Evolutionary conservation across 1,284 basidiomycete species (phyloP).

Genomic region (Rhodotorula glutinis): DNA sequence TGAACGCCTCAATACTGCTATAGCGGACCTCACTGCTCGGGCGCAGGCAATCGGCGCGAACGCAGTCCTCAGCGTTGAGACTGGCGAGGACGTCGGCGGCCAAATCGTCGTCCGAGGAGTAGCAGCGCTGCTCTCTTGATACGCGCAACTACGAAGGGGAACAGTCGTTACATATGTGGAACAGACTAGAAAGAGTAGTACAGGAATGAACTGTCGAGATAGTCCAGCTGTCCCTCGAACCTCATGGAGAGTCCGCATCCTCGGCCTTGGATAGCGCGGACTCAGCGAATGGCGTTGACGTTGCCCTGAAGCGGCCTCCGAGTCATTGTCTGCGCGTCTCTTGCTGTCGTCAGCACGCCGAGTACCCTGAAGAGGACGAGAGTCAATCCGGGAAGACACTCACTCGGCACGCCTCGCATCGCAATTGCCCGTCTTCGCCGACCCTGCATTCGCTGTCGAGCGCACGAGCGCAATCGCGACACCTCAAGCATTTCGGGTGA

Average conservation of each 20-base stretch:
- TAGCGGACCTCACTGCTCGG: slow-evolving; percentile 3
- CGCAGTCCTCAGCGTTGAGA: slow-evolving; percentile 18
- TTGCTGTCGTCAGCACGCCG: too few species aligned
- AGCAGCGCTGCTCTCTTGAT: slow-evolving; percentile 14
- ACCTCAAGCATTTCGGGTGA: slow-evolving; percentile 29
- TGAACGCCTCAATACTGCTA: slow-evolving; percentile 14
- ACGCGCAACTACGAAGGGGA: neutral
- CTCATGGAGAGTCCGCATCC: neutral
- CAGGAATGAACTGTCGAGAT: neutral
- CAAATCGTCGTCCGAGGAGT: slow-evolving; percentile 16
- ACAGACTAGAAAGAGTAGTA: neutral
- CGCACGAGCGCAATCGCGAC: slow-evolving; percentile 17
- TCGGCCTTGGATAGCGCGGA: neutral
- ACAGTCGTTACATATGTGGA: neutral
- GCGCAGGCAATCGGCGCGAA: slow-evolving; percentile 21
- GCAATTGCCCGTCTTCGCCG: slow-evolving; percentile 12
- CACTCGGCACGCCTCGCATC: slow-evolving; percentile 36
- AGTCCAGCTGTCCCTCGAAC: neutral
- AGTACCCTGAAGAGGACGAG: too few species aligned
- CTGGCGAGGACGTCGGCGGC: slow-evolving; percentile 18
- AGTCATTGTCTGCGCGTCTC: too few species aligned
- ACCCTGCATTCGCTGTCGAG: slow-evolving; percentile 32
- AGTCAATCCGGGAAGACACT: too few species aligned
- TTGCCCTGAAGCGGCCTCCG: neutral
- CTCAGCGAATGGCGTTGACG: neutral